Percentiles rank a stretch among this genome's conserved stretches.
These are phyloP conservation scores for Suhomyces xylopsoci DNA, from an alignment of 805 yeast species.

Conservation along the genomic window DNA sequence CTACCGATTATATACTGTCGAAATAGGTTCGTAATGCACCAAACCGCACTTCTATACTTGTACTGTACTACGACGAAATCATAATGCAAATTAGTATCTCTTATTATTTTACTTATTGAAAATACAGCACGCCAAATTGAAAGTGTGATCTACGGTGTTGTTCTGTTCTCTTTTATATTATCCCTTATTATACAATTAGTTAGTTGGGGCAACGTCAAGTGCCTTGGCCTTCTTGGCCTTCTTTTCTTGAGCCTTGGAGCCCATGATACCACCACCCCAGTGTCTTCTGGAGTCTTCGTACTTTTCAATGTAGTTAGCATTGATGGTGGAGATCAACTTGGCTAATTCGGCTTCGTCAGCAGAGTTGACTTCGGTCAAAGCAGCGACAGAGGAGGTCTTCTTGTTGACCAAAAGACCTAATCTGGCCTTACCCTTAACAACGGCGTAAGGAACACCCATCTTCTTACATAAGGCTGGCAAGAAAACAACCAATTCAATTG, in stretches of 20 bases:
- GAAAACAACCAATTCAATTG: slow-evolving; percentile 95
- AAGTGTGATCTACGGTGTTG: neutral
- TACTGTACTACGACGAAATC: no score
- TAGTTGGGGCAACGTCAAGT: slow-evolving; percentile 27
- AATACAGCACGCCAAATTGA: no score
- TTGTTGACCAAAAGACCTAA: slow-evolving; percentile 73
- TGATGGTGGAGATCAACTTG: slow-evolving; percentile 85
- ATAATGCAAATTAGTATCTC: no score
- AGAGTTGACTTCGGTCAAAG: slow-evolving; percentile 89
- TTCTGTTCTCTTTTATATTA: neutral
- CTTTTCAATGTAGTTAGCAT: slow-evolving; percentile 89
- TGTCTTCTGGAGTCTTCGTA: slow-evolving; percentile 95
- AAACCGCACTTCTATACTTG: no score
- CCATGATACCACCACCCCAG: slow-evolving; percentile 99
- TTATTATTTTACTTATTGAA: no score
- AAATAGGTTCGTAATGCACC: no score
- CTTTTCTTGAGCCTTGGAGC: slow-evolving; percentile 88
- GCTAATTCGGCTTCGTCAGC: slow-evolving; percentile 96
- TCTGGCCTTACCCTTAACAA: slow-evolving; percentile 46
- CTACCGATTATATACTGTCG: no score
- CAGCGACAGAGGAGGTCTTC: slow-evolving; percentile 96
- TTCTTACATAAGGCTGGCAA: slow-evolving; percentile 98
- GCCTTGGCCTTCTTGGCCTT: slow-evolving; percentile 70
- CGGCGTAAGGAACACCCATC: slow-evolving; percentile 88
- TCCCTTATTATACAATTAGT: slow-evolving; percentile 3